Conservation (phyloP, 495 filamentous ascomycete species). For the Penicillium waksmanii region DNA sequence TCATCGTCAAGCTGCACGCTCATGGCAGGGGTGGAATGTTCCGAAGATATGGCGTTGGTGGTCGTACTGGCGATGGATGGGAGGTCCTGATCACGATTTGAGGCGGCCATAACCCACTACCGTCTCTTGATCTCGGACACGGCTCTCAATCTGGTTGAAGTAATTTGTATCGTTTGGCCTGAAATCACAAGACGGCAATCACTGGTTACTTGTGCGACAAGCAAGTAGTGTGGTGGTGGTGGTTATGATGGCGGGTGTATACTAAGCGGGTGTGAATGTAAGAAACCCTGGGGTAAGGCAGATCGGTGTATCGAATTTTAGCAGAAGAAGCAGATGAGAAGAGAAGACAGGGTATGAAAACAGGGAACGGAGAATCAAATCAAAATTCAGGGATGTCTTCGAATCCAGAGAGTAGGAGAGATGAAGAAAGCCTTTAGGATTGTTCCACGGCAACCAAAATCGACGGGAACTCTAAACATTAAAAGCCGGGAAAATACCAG, state of each 20-base stretch:
- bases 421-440: too few species aligned
- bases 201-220: constrained; percentile 4
- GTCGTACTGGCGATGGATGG: constrained; percentile 17
- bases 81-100: constrained; percentile 3
- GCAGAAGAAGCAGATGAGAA: too few species aligned
- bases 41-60: constrained; percentile 16
- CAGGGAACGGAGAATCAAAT: too few species aligned
- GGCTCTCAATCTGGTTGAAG: not conserved
- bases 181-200: constrained; percentile 7
- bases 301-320: too few species aligned
- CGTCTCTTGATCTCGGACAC: not conserved
- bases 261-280: too few species aligned
- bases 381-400: too few species aligned
- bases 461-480: too few species aligned
- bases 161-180: not conserved
- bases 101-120: constrained; percentile 42
- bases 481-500: too few species aligned
- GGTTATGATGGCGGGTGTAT: not conserved
- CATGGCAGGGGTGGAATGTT: constrained; percentile 19
- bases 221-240: not conserved
- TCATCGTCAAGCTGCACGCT: constrained; percentile 25
- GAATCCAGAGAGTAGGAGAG: too few species aligned
- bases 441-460: too few species aligned
- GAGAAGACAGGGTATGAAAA: too few species aligned
- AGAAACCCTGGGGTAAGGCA: too few species aligned